Base-by-base conservation (phyloP, 2,329 filamentous ascomycete species). In the Endoconidiophora polonica region DNA sequence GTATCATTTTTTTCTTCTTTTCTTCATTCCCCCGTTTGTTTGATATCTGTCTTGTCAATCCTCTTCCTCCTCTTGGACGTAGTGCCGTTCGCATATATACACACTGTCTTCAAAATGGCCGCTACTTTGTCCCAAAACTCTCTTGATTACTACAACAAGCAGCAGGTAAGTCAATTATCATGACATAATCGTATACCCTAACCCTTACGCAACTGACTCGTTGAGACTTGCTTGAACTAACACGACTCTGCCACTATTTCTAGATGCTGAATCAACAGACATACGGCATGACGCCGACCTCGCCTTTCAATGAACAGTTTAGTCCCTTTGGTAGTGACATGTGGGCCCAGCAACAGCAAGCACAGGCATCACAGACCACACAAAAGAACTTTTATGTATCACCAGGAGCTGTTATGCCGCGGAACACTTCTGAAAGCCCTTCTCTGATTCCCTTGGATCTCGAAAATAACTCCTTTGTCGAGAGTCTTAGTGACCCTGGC, bases 71-170 rank as follows among this genome's bases (percentile, higher is more conserved):
- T 18, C 37, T 12, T 39, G 7, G 26, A 33, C 26, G 26, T 33
- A 33, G 26, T 33, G 26, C 26, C 9, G 26, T 10, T 10, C 5
- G 26, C 26, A 33, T 33, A 7, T 33, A 33, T 10, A 33, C 26
- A 33, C 26, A 12, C 4, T n/a, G n/a, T 33, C 46, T 29, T 5
- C 23, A 48, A 24, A 23, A 52, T 52, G 50, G 33, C 50, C 23
- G 43, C 50, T n/a, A 52, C 49, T 24, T 24, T 52, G 29, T 52
- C 50, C 37, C 50, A 52, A 42, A 52, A 46, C 33, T 46, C 40
- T 37, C 40, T 52, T 12, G 50, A 48, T 16, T 52, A 52, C 50
- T 52, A 52, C 46, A 48, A 39, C 41, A 52, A 52, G 29, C n/a
- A 33, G 12, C 50, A 52, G 45, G 50, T 48, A 46, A 43, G 37